phyloP scores from a whole-genome alignment of 805 yeast genomes.

The Barnettozyma populi region DNA sequence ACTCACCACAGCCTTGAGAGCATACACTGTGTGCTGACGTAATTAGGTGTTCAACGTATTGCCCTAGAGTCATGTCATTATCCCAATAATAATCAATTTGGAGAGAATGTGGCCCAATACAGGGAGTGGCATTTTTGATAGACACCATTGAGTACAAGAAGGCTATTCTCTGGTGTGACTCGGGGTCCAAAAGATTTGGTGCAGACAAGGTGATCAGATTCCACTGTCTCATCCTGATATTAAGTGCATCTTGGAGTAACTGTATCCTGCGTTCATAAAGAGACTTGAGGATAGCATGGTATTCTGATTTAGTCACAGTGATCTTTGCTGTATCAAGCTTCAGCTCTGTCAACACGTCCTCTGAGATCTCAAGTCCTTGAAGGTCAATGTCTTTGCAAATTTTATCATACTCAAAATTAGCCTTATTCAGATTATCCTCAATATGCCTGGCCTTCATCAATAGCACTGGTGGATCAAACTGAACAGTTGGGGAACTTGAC shows the following conservation, averaged over 20 bases:
- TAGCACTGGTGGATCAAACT: slow-evolving; percentile 64
- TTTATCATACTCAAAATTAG: slow-evolving; percentile 22
- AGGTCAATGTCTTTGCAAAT: slow-evolving; percentile 10
- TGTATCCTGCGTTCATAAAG: slow-evolving; percentile 28
- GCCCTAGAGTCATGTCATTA: slow-evolving; percentile 85
- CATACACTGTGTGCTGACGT: slow-evolving; percentile 63
- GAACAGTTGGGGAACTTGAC: slow-evolving; percentile 82
- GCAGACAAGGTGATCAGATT: slow-evolving; percentile 49
- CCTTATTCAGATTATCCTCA: slow-evolving; percentile 33
- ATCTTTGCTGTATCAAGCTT: slow-evolving; percentile 16
- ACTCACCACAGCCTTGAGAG: slow-evolving; percentile 75
- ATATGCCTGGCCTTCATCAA: slow-evolving; percentile 49
- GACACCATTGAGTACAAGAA: slow-evolving; percentile 80
- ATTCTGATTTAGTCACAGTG: slow-evolving; percentile 24
- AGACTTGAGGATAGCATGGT: slow-evolving; percentile 27
- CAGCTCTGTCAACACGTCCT: slow-evolving; percentile 23
- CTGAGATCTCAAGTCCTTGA: slow-evolving; percentile 10
- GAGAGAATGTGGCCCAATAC: slow-evolving; percentile 84
- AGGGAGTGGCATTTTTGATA: slow-evolving; percentile 80
- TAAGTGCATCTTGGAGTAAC: slow-evolving; percentile 27
- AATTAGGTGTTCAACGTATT: slow-evolving; percentile 75
- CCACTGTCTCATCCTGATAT: slow-evolving; percentile 52
- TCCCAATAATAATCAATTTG: slow-evolving; percentile 87
- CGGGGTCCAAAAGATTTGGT: slow-evolving; percentile 60
- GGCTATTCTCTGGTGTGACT: slow-evolving; percentile 71